Evolutionary conservation across 352 stramenopile genomes (phyloP).

Genomic region (Globisporangium yorkense): DNA sequence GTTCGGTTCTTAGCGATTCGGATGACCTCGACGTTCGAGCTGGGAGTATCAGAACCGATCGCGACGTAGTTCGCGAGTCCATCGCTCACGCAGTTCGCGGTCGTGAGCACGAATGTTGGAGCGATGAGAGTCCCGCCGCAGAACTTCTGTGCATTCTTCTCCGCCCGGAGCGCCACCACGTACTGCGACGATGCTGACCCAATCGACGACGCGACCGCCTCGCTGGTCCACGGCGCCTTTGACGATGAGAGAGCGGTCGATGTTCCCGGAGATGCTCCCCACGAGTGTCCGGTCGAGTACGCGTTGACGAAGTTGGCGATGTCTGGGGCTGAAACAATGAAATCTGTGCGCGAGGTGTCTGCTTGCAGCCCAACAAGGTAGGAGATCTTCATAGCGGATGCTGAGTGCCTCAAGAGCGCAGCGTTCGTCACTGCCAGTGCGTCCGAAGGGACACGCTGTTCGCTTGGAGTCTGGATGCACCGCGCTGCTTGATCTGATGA

Average conservation of each 20-base stretch:
- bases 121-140: not conserved
- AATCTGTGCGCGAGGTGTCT: not conserved
- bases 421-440: not conserved
- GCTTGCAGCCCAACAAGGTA: not conserved
- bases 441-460: not conserved
- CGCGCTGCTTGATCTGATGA: not conserved
- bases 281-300: not conserved
- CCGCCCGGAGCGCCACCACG: slow-evolving; percentile 20
- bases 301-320: slow-evolving; percentile 2
- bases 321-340: not conserved
- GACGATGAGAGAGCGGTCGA: not conserved
- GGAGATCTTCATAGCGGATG: not conserved
- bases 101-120: not conserved
- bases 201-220: not conserved
- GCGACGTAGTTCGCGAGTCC: slow-evolving; percentile 17
- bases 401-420: not conserved
- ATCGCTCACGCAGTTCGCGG: not conserved
- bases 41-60: slow-evolving; percentile 18
- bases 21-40: slow-evolving; percentile 19
- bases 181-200: slow-evolving; percentile 1
- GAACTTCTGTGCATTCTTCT: slow-evolving; percentile 21
- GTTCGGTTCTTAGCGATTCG: slow-evolving; percentile 9
- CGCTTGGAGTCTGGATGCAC: not conserved
- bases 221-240: not conserved
- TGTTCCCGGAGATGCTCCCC: not conserved